Evolutionary conservation across 192 early-diverging fungal species (phyloP), one percentile per base, ranked within the genome.

Genomic region (Coemansia biformis): DNA sequence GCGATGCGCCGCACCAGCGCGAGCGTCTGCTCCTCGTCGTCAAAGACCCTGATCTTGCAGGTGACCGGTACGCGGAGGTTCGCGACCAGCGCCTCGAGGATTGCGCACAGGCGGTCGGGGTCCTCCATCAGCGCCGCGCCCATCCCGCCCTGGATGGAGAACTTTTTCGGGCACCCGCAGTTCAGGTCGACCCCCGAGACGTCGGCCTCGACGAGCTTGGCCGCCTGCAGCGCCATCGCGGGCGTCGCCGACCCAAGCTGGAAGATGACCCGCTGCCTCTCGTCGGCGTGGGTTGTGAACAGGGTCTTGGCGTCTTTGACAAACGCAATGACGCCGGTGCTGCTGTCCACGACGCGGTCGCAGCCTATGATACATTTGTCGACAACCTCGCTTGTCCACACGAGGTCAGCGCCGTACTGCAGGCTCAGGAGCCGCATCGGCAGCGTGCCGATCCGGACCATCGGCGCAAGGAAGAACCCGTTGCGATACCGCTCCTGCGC

Each of bases 161-260:
- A 99, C 53, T 83, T 80, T 55, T 96, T 97, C 0, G 96, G 96
- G 54, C 96, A 99, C 3, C 96, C 96, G 64, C 96, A 99, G 73
- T 99, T 99, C 40, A 99, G 57, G 66, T 98, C 96, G 46, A 98
- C 86, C 0, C 85, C 93, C 21, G 87, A 73, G 3, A 92, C 88
- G 75, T 99, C 93, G 21, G 83, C 63, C 58, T 86, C 91, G 77
- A 96, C 83, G 22, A 72, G 76, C 33, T 80, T 68, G 4, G 94
- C 93, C 8, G 96, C 96, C 51, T 86, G 49, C 18, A 96, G 68
- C 4, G 93, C 96, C 11, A 83, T 58, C 33, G 91, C 87, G 4
- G 92, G 88, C 43, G 86, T 82, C 3, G 89, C 83, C 24, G 91
- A 82, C n/a, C 96, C 96, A 40, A 99, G 60, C 69, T 99, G 96